Conservation (phyloP, 495 filamentous ascomycete species). For the Cladorrhinum samala region DNA sequence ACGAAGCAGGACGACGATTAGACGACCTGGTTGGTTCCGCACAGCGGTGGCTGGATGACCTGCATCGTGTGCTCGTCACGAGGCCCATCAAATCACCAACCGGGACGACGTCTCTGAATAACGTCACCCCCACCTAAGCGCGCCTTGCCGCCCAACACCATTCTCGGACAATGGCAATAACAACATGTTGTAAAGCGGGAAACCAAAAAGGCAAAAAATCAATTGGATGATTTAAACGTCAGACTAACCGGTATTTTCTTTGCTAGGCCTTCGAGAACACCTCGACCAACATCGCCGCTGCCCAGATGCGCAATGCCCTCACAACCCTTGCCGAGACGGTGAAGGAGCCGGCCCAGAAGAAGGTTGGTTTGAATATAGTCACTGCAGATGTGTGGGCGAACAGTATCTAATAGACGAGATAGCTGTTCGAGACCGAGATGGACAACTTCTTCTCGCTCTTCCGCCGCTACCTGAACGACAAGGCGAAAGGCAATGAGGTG, state of each 20-base stretch:
- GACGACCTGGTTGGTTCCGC: background rate
- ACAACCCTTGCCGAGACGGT: slow-evolving; percentile 89
- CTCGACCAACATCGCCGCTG: slow-evolving; percentile 92
- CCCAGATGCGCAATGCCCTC: slow-evolving; percentile 97
- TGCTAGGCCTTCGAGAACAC: slow-evolving; percentile 96
- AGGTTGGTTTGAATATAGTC: slow-evolving; percentile 44
- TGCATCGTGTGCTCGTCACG: slow-evolving; percentile 5
- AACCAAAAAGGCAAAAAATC: too few relatives aligned
- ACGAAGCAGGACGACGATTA: background rate
- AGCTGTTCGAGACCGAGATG: slow-evolving; percentile 96
- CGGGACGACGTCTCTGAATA: background rate
- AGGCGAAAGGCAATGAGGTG: slow-evolving; percentile 92
- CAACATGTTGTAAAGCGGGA: background rate
- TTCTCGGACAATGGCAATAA: too few relatives aligned
- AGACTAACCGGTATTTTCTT: slow-evolving; percentile 9
- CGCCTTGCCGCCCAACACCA: background rate
- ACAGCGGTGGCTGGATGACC: slow-evolving; percentile 5
- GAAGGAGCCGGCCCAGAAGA: slow-evolving; percentile 73
- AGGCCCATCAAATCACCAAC: background rate
- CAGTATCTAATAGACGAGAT: slow-evolving; percentile 12
- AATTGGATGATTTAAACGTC: slow-evolving; percentile 9
- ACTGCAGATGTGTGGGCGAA: too few relatives aligned
- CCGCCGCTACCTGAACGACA: slow-evolving; percentile 95
- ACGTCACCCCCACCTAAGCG: background rate
- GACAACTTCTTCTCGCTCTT: slow-evolving; percentile 99